Conservation (phyloP, 345 rosid genomes). For the Turnera subulata region DNA sequence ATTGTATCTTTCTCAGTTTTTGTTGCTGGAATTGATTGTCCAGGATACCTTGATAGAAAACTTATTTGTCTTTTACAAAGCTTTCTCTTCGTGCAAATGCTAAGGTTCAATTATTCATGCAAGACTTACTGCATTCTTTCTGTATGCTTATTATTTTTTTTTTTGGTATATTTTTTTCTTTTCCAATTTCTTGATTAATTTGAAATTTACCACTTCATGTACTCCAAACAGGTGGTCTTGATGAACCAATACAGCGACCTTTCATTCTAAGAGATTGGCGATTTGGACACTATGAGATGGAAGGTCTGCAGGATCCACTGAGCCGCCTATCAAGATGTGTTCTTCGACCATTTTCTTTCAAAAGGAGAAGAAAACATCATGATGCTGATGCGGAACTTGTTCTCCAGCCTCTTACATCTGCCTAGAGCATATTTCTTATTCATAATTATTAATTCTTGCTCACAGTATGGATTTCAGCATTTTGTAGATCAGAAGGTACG, state of each 20-base stretch:
- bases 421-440: too few species aligned
- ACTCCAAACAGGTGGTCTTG: conserved; percentile 71
- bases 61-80: too few species aligned
- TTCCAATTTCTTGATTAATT: not conserved
- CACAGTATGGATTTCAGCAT: not conserved
- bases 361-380: conserved; percentile 36
- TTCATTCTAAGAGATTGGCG: conserved; percentile 75
- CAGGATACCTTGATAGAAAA: too few species aligned
- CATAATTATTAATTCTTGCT: conserved; percentile 21
- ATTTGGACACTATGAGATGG: conserved; percentile 93
- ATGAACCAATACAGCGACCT: conserved; percentile 56
- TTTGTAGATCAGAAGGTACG: not conserved
- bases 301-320: conserved; percentile 89
- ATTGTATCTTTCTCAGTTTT: not conserved
- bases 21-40: not conserved
- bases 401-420: conserved; percentile 41
- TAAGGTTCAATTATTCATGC: not conserved
- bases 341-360: conserved; percentile 38
- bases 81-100: not conserved
- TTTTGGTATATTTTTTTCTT: not conserved
- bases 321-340: conserved; percentile 54
- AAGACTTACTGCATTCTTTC: too few species aligned
- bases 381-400: conserved; percentile 37
- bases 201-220: conserved; percentile 1
- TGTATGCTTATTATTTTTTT: too few species aligned